Conservation (phyloP, 1,284 basidiomycete genomes). For the Ceratobasidium sp. region DNA sequence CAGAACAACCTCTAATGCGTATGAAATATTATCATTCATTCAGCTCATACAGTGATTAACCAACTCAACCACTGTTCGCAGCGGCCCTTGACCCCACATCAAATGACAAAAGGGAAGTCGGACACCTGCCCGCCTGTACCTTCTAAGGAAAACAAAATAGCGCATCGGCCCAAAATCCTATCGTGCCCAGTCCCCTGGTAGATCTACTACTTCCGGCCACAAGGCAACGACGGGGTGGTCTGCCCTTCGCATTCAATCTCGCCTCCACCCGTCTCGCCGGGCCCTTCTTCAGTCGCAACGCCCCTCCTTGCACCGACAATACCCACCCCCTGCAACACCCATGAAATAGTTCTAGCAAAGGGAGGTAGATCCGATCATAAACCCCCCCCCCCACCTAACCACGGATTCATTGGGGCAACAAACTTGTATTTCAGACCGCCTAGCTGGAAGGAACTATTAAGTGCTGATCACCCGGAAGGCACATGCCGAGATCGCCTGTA, state of each 20-base stretch:
- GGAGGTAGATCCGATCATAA: too few relatives aligned
- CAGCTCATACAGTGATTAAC: not conserved
- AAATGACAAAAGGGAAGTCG: not conserved
- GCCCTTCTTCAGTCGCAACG: not conserved
- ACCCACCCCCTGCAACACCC: too few relatives aligned
- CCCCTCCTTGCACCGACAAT: not conserved
- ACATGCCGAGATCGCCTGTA: conserved; percentile 75
- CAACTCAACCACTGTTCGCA: not conserved
- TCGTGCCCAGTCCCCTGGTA: not conserved
- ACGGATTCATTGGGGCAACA: conserved; percentile 64
- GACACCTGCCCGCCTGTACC: not conserved
- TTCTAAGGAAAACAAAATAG: not conserved
- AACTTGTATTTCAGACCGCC: conserved; percentile 66
- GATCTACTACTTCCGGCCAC: not conserved
- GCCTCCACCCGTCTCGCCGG: not conserved
- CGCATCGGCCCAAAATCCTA: not conserved
- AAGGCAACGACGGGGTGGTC: not conserved
- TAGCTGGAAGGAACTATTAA: conserved; percentile 67
- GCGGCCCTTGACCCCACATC: not conserved
- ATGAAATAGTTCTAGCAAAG: too few relatives aligned
- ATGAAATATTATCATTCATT: not conserved
- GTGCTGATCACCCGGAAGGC: conserved; percentile 74
- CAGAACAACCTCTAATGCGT: not conserved
- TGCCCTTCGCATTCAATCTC: not conserved
- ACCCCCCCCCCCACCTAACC: conserved; percentile 61